Conservation (phyloP, 495 filamentous ascomycete genomes). For the Aspergillus nidulans region DNA sequence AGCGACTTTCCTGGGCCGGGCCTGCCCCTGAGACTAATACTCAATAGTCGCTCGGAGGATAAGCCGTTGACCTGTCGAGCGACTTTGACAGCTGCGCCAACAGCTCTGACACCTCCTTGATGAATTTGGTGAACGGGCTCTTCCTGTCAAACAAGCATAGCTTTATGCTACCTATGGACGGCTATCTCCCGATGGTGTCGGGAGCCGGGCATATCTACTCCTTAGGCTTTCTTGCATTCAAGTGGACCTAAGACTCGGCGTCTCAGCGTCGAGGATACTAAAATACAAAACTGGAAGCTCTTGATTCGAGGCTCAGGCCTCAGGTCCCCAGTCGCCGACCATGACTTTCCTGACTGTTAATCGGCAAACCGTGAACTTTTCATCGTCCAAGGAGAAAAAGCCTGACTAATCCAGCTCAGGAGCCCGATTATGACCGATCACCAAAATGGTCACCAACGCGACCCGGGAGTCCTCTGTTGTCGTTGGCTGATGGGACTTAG, state of each 20-base stretch:
- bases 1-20: background rate
- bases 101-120: background rate
- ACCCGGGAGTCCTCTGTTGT: background rate
- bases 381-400: background rate
- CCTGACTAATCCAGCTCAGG: background rate
- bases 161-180: background rate
- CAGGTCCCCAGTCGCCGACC: background rate
- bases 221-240: no score
- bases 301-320: background rate
- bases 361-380: background rate
- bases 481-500: background rate
- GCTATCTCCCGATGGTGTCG: no score
- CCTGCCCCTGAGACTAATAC: conserved; percentile 2
- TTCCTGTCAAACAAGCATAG: background rate
- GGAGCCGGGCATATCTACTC: no score
- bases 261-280: no score
- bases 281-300: no score
- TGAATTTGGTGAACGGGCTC: background rate
- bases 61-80: conserved; percentile 11
- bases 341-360: background rate
- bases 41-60: conserved; percentile 5
- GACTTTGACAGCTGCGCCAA: conserved; percentile 2
- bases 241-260: no score
- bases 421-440: background rate
- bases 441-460: background rate